Evolutionary conservation across 1,284 basidiomycete genomes (phyloP), one percentile per base, ranked within the genome.

Genomic region (Laetiporus sulphureus): DNA sequence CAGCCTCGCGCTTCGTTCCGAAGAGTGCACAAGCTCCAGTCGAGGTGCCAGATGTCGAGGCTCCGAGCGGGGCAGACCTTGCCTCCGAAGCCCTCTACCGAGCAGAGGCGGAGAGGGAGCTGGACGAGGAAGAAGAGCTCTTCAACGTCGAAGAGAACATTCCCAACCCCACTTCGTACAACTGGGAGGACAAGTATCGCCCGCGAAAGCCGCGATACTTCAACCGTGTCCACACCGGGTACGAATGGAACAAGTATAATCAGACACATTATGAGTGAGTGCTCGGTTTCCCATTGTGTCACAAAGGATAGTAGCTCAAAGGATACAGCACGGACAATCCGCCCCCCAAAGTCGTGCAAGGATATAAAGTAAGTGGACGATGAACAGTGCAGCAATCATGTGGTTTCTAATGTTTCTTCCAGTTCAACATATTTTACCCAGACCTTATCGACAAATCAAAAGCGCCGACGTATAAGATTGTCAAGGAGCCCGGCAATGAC

Each of bases 191-290:
- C 73, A 95, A 97, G 66, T 99, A 96, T 58, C 77, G 96, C 22
- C 94, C 96, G n/a, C 76, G 96, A 35, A 99, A 99, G 62, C 96
- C 96, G 29, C 76, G 95, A 50, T 99, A 97, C 72, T 98, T 99
- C 70, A 99, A 99, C 63, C 86, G 95, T 46, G 95, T 99, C 24
- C 93, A 98, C 59, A 99, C 96, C n/a, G 96, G 96, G n/a, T 99
- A 95, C 61, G 96, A 99, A 63, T 99, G 96, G 96, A 99, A 96
- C 71, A 95, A 96, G 71, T 97, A 97, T 66, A 97, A 97, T 61
- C 93, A 97, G 62, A 96, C 93, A 4, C 93, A 97, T 65, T 98
- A 98, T 61, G 94, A 98, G 91, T 93, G 69, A 50, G 82, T 27
- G 25, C 7, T 8, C 13, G 7, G 25, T 8, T 13, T 79, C 3